Base-by-base conservation (phyloP, 78 protist species). In the Dictyostelium brefeldianum region DNA sequence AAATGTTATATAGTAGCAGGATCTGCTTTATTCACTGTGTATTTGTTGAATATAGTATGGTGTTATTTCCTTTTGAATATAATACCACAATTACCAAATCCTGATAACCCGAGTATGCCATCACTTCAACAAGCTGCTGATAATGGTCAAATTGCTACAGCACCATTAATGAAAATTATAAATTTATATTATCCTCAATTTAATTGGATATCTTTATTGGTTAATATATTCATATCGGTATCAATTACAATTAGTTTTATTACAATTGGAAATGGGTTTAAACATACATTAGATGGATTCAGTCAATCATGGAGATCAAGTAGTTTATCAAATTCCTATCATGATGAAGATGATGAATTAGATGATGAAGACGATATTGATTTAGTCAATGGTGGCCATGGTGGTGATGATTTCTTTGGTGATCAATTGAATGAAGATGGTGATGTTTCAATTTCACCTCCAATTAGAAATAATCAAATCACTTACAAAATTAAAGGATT, bases 181-280 rank as follows among this genome's bases (percentile, higher is more conserved):
- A 17, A 62, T 20, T 18, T n/a, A 22, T 46, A 22, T 22, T 90
- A 79, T 43, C 91, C 89, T 29, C 78, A 90, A 53, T 90, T 70
- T 43, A 36, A 75, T 10, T 90, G 87, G 85, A 79, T 90, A 20
- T 80, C 95, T 7, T 15, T 51, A 9, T 5, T 70, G 3, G 64
- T 79, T 7, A 80, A 81, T 71, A 59, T 90, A 12, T 90, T 90
- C 18, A 79, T 77, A 1, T 59, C 80, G 0, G 43, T 90, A 3
- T 82, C 91, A 5, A 90, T 90, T 36, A 79, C 95, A 0, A 82
- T 90, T 22, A 90, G 95, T 50, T 90, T 64, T 31, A 81, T 90
- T 48, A 79, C 95, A 51, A 78, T 90, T 7, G 95, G 89, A 18
- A 48, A 48, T 67, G 95, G 95, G 12, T 90, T 74, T 14, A 90